Evolutionary conservation across 345 rosid genomes (phyloP).

Genomic region (Lagerstroemia speciosa): DNA sequence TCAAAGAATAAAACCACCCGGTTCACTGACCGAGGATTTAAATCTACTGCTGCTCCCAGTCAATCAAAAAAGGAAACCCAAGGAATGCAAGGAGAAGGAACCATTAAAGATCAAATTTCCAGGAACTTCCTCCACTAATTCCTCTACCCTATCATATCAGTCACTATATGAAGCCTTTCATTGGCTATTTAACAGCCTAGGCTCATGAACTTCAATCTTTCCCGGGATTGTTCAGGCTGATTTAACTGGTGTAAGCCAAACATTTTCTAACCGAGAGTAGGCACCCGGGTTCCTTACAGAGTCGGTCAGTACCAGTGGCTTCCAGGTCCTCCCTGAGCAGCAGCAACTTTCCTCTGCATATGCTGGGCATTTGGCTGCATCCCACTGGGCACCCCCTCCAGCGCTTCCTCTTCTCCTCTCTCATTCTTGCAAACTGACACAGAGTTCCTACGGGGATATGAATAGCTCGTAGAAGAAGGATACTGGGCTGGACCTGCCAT

Average conservation of each 20-base stretch:
- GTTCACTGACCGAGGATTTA: neutral
- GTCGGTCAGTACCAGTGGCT: conserved; percentile 57
- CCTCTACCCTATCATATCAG: neutral
- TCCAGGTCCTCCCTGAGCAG: conserved; percentile 65
- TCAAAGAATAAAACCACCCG: neutral
- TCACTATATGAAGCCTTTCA: neutral
- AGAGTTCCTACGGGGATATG: conserved; percentile 22
- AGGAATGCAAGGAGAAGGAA: neutral
- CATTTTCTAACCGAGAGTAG: neutral
- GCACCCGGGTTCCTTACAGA: neutral
- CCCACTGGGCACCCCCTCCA: conserved; percentile 44
- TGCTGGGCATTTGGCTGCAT: conserved; percentile 80
- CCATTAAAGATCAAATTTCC: neutral
- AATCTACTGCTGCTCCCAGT: neutral
- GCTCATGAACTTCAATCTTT: neutral
- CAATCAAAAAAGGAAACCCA: neutral
- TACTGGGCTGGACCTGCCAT: conserved; percentile 51
- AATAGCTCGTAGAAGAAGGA: conserved; percentile 18
- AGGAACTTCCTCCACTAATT: neutral
- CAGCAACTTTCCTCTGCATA: conserved; percentile 73
- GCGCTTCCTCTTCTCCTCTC: conserved; percentile 55
- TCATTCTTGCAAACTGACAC: conserved; percentile 49
- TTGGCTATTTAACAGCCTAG: neutral
- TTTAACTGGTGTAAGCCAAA: neutral
- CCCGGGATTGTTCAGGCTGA: neutral